Percentiles rank a stretch among this genome's conserved stretches.
Evolutionary conservation across 345 rosid genomes (phyloP).

Genomic region (Hibiscus tridactylites): DNA sequence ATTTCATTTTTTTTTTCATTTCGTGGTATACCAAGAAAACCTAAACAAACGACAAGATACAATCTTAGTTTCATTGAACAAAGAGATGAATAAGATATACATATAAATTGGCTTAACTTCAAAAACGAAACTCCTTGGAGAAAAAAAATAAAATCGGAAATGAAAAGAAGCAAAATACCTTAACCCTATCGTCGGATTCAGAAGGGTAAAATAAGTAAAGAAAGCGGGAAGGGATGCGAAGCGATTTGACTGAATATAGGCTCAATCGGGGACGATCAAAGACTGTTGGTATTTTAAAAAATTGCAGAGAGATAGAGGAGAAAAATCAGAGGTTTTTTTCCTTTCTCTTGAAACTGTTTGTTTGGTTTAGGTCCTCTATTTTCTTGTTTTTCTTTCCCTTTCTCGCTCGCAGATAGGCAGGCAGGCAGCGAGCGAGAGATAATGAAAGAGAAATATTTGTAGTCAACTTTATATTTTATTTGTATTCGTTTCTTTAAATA

Average conservation of each 20-base stretch:
- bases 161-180: not conserved
- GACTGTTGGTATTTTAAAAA: not conserved
- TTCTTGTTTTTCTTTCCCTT: not conserved
- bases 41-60: not conserved
- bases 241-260: constrained; percentile 10
- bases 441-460: not conserved
- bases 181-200: constrained; percentile 5
- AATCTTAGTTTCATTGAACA: not conserved
- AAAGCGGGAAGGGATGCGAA: not conserved
- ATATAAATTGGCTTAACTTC: constrained; percentile 32
- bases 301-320: not conserved
- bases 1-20: not conserved
- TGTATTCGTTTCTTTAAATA: not conserved
- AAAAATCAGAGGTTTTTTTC: not conserved
- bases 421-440: not conserved
- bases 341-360: not conserved
- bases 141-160: not conserved
- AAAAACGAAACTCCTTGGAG: constrained; percentile 54
- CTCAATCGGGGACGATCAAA: not conserved
- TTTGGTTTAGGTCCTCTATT: not conserved
- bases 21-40: not conserved
- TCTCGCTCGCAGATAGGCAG: not conserved
- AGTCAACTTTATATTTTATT: not conserved
- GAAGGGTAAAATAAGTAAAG: constrained; percentile 12
- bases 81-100: not conserved